A percentile compares a stretch with the other conserved stretches of the same genome.
Conservation (phyloP, 2,329 filamentous ascomycete genomes). For the Teratosphaeria gauchensis region DNA sequence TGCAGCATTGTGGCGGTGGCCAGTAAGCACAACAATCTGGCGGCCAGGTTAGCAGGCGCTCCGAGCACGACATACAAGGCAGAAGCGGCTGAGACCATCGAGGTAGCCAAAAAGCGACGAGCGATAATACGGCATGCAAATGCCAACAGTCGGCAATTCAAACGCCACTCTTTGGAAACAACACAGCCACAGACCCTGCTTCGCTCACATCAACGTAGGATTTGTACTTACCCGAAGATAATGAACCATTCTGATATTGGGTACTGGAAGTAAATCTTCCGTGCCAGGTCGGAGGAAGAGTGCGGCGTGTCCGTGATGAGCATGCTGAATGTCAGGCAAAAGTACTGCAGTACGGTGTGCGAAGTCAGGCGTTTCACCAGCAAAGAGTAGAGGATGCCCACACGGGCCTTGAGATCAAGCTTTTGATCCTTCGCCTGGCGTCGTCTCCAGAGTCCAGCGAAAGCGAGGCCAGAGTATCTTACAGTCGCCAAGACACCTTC, state of each 20-base stretch:
- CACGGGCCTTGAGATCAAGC: slow-evolving; percentile 8
- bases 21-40: slow-evolving; percentile 8
- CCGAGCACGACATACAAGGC: neutral
- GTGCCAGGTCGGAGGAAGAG: slow-evolving; percentile 9
- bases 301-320: slow-evolving; percentile 10
- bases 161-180: neutral
- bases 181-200: neutral
- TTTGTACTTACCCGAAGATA: slow-evolving; percentile 5
- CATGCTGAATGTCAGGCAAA: slow-evolving; percentile 10
- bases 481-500: slow-evolving; percentile 3
- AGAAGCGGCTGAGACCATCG: neutral
- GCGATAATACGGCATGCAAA: neutral
- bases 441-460: slow-evolving; percentile 1
- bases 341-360: slow-evolving; percentile 12
- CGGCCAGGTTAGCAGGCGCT: slow-evolving; percentile 1
- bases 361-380: slow-evolving; percentile 6
- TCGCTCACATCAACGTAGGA: neutral
- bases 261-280: slow-evolving; percentile 10
- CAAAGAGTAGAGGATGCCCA: slow-evolving; percentile 8
- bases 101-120: too few relatives aligned
- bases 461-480: slow-evolving; percentile 8
- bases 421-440: neutral
- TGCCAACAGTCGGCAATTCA: neutral
- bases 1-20: slow-evolving; percentile 8
- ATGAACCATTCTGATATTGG: slow-evolving; percentile 12